Evolutionary conservation across 441 rosid genomes (phyloP).

Genomic region (Pelargonium myrrhifolium): DNA sequence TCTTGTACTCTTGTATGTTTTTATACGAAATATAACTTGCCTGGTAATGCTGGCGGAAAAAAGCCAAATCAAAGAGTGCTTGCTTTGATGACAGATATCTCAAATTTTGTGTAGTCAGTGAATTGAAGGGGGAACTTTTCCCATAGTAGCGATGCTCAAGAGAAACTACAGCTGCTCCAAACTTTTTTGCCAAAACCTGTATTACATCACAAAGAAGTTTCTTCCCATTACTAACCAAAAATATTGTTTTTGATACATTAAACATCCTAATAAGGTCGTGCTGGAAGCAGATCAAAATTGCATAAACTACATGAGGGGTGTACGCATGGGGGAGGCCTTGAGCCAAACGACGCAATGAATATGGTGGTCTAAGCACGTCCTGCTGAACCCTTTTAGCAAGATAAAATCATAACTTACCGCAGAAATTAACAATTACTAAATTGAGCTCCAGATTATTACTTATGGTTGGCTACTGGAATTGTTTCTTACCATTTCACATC

Average conservation of each 20-base stretch:
- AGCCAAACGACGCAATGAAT: not conserved
- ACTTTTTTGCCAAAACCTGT: constrained; percentile 87
- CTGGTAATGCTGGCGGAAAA: constrained; percentile 76
- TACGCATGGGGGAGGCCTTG: too few species aligned
- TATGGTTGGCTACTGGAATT: not conserved
- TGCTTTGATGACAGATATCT: constrained; percentile 87
- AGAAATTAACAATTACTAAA: not conserved
- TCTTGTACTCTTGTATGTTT: too few species aligned
- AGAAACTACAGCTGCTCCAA: constrained; percentile 88
- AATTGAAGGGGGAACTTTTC: constrained; percentile 76
- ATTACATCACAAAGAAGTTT: not conserved
- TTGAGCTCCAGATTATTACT: not conserved
- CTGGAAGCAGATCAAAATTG: too few species aligned
- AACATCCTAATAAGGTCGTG: too few species aligned
- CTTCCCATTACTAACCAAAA: too few species aligned
- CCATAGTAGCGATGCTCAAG: constrained; percentile 98
- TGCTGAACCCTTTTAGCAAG: not conserved
- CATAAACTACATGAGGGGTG: too few species aligned
- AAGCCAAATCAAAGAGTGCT: constrained; percentile 82
- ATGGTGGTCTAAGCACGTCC: not conserved
- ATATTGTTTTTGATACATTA: too few species aligned
- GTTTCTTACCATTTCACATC: too few species aligned
- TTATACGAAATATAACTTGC: constrained; percentile 25
- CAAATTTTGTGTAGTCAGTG: constrained; percentile 54
- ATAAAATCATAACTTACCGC: not conserved